Evolutionary conservation across 1,139 yeast genomes (phyloP), one percentile per base, ranked within the genome.

Genomic region (Blastobotrys ciferrii): DNA sequence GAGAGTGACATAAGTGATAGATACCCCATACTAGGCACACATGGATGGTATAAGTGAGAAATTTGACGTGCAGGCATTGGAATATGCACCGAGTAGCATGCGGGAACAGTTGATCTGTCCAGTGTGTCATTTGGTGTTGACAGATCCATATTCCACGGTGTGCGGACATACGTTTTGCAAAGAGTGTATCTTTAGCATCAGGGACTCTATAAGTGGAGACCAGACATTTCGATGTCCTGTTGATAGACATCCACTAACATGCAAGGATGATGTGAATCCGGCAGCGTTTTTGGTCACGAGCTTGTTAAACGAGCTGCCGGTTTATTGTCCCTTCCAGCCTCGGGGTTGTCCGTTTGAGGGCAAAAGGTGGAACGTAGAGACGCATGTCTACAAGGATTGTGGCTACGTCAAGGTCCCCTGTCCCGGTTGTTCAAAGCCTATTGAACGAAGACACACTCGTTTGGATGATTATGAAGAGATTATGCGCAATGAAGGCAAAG

Each of bases 241-340:
- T 28, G 89, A 83, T 65, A 67, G 89, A 44, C 78, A 78, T 1
- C 75, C 77, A 63, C 70, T 53, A 54, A 61, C 51, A 7, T 49
- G 48, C 19, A 48, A 47, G 14, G 72, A 74, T 48, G 82, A 78
- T 53, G 63, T 82, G 23, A 75, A 71, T 49, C 84, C 86, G 3
- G 77, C 88, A 0, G 87, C 89, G 0, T 73, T 81, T 14, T 65
- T 83, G 13, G 70, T 84, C 9, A 65, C 77, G n/a, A 81, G 82
- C 56, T 69, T 83, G 58, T 72, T 82, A 1, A 86, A 82, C 59
- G 87, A 82, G 47, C 69, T 83, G 43, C 68, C 71, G 47, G 86
- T 82, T 0, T 65, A 61, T 43, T 84, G 89, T 59, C 71, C 82
- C 46, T 78, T 80, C 57, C 49, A 59, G 11, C 68, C 65, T 32